phyloP scores from a whole-genome alignment of 768 basidiomycete species.

The Pisolithus tinctorius region DNA sequence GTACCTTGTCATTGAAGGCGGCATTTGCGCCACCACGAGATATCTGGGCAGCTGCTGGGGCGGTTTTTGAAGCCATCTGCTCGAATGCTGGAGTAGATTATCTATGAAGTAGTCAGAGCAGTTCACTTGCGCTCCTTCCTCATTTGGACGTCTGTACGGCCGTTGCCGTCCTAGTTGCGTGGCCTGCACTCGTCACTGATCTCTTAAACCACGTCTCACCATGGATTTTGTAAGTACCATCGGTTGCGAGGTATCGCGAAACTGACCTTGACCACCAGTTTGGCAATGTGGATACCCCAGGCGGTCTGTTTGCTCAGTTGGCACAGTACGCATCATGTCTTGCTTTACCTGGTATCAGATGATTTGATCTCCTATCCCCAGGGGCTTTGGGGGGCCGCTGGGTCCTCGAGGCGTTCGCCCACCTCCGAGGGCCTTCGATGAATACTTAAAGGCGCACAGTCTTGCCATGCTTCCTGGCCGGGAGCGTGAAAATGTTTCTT shows the following conservation, averaged over 20 bases:
- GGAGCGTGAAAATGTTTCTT: conserved; percentile 86
- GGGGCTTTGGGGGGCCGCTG: conserved; percentile 49
- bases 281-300: conserved; percentile 43
- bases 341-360: conserved; percentile 11
- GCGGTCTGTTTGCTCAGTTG: conserved; percentile 57
- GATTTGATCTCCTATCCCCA: conserved; percentile 20
- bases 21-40: conserved; percentile 53
- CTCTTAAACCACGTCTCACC: conserved; percentile 13
- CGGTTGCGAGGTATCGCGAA: not conserved
- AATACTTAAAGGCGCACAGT: conserved; percentile 92
- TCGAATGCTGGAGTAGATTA: conserved; percentile 1
- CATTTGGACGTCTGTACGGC: conserved; percentile 20
- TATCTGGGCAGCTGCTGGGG: conserved; percentile 21
- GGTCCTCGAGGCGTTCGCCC: conserved; percentile 40
- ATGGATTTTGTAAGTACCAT: conserved; percentile 35
- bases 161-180: conserved; percentile 27
- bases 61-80: conserved; percentile 24
- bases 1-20: conserved; percentile 82
- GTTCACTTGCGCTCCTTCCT: conserved; percentile 5
- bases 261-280: conserved; percentile 25
- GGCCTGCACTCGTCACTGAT: conserved; percentile 10
- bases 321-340: conserved; percentile 41
- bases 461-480: conserved; percentile 87
- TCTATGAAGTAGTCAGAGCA: conserved; percentile 2
- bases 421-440: conserved; percentile 74